A percentile compares a stretch with the other conserved stretches of the same genome.
Evolutionary conservation across 2,329 filamentous ascomycete species (phyloP).

Genomic region (Ophiocordyceps sinensis): DNA sequence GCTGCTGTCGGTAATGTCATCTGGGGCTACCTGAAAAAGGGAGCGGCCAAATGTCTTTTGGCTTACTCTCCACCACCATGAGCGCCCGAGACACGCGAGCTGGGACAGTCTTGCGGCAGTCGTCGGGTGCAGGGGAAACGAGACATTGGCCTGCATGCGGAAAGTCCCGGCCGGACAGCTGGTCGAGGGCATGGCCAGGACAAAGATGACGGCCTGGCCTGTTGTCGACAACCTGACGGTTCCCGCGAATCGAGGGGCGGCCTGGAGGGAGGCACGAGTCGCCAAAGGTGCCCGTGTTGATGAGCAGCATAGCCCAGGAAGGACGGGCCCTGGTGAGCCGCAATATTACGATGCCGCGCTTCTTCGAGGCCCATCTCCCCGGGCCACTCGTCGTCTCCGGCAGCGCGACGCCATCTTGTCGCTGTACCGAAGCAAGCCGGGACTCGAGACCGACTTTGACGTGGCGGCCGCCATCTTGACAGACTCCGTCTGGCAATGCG

Average conservation of each 20-base stretch:
- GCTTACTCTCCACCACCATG: conserved; percentile 4
- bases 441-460: conserved; percentile 10
- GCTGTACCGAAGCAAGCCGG: conserved; percentile 5
- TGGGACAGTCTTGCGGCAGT: conserved; percentile 7
- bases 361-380: conserved; percentile 7
- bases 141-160: conserved; percentile 9
- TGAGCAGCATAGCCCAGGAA: conserved; percentile 11
- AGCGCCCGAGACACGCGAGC: not conserved
- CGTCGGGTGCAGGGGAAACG: conserved; percentile 6
- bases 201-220: conserved; percentile 3
- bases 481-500: conserved; percentile 13
- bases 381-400: conserved; percentile 2
- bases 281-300: conserved; percentile 10
- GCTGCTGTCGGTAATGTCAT: too few species aligned
- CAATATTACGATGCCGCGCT: conserved; percentile 7
- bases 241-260: conserved; percentile 3
- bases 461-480: conserved; percentile 11
- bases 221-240: conserved; percentile 9
- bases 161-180: conserved; percentile 5
- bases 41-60: conserved; percentile 14
- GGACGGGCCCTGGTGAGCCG: conserved; percentile 9
- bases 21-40: too few species aligned
- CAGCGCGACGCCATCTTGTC: conserved; percentile 6
- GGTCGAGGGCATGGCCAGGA: conserved; percentile 4
- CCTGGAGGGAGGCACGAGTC: conserved; percentile 8